phyloP scores from a whole-genome alignment of 176 grass and related monocot species.

The Guadua angustifolia region DNA sequence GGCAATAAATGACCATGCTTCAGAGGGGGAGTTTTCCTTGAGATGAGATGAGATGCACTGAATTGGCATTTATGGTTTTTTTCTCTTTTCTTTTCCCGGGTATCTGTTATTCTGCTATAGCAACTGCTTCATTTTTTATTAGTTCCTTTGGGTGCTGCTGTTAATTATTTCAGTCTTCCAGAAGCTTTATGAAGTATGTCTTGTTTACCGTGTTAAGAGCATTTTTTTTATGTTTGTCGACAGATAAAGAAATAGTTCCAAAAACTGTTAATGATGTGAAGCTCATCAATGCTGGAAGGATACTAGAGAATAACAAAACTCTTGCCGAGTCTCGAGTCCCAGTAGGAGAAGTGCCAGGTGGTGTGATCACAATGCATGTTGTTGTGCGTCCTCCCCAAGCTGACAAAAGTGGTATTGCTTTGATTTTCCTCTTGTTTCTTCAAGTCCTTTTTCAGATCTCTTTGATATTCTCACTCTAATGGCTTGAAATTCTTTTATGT shows the following conservation, averaged over 20 bases:
- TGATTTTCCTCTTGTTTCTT: slow-evolving; percentile 21
- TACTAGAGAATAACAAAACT: slow-evolving; percentile 82
- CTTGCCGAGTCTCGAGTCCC: slow-evolving; percentile 74
- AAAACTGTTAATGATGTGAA: slow-evolving; percentile 82
- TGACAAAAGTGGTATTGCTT: slow-evolving; percentile 70
- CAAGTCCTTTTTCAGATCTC: slow-evolving; percentile 1
- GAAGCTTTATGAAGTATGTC: slow-evolving; percentile 9
- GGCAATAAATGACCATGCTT: neutral
- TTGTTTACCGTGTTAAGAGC: slow-evolving; percentile 10
- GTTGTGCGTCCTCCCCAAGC: slow-evolving; percentile 71
- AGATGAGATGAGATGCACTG: slow-evolving; percentile 10
- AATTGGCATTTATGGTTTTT: slow-evolving; percentile 1
- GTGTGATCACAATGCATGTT: slow-evolving; percentile 89
- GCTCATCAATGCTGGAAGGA: slow-evolving; percentile 84
- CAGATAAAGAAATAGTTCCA: slow-evolving; percentile 78
- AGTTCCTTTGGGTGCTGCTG: neutral
- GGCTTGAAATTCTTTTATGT: neutral
- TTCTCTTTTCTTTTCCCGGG: neutral
- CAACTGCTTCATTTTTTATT: slow-evolving; percentile 25
- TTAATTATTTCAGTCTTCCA: slow-evolving; percentile 36
- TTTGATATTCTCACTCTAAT: slow-evolving; percentile 30
- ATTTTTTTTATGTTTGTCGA: slow-evolving; percentile 23
- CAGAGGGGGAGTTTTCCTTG: neutral
- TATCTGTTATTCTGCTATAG: neutral
- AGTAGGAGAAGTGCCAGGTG: slow-evolving; percentile 70